Evolutionary conservation across 2,329 filamentous ascomycete species (phyloP), one percentile per base, ranked within the genome.

Genomic region (Arthroderma sp.): DNA sequence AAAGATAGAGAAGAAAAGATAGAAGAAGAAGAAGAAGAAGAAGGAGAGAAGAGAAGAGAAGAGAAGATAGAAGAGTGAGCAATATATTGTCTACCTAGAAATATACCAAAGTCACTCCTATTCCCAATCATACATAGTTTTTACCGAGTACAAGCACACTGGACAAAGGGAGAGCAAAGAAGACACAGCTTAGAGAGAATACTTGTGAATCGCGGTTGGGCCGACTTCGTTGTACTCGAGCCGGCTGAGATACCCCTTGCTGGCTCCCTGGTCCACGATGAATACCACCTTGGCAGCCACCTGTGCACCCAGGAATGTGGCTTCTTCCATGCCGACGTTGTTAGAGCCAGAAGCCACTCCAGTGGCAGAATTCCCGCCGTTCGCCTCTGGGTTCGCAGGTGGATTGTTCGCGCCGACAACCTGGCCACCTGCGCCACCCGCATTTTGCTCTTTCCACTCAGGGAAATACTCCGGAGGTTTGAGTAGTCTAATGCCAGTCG

Each of bases 241-340:
- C 56, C 85, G 75, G 4, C 79, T 84, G 75, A 88, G 80, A 68
- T 85, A 88, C 0, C 83, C 84, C 70, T 87, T 86, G 63, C 75
- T 82, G 51, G 79, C 70, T 4, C 83, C 83, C 63, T 83, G 81
- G 65, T 88, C 85, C 2, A 83, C 76, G 8, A 86, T 80, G 68
- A 87, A 88, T 53, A 87, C 73, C 21, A 87, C 82, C 71, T 86
- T 87, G 1, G 87, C 89, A 1, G 87, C 88, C 33, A 95, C 86
- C 72, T 95, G 88, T 1, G 88, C 87, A 9, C 91, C 91, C 5
- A 96, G 76, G 73, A 96, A 95, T 67, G 84, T 82, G 53, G 87
- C 83, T 72, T 96, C 91, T 66, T 96, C 91, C 66, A 80, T 81
- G 1, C 82, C 82, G 1, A 74, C 72, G 31, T 81, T 62, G 33